Conservation (phyloP, 2,329 filamentous ascomycete species). For the Colletotrichum melonis region DNA sequence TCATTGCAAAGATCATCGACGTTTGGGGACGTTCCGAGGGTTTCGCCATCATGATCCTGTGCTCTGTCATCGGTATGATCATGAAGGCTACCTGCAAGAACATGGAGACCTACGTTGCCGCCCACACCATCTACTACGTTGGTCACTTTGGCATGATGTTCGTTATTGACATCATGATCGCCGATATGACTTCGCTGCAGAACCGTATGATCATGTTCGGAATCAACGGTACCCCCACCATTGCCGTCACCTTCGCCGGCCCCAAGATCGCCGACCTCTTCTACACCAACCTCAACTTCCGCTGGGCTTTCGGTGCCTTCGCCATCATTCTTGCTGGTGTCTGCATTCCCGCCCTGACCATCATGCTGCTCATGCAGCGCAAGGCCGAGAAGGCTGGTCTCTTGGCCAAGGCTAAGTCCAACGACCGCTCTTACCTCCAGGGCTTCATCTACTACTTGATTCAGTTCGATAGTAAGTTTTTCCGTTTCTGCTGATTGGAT, state of each 20-base stretch:
- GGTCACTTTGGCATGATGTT: slow-evolving; percentile 59
- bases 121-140: slow-evolving; percentile 72
- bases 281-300: slow-evolving; percentile 50
- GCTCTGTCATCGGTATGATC: slow-evolving; percentile 65
- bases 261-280: slow-evolving; percentile 53
- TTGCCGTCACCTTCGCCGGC: slow-evolving; percentile 58
- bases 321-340: slow-evolving; percentile 69
- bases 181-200: slow-evolving; percentile 55
- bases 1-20: slow-evolving; percentile 61
- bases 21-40: slow-evolving; percentile 61
- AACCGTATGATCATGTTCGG: slow-evolving; percentile 57
- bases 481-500: accelerated
- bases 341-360: slow-evolving; percentile 47
- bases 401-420: slow-evolving; percentile 29
- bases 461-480: slow-evolving; percentile 36
- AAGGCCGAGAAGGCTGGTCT: slow-evolving; percentile 62
- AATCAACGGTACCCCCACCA: slow-evolving; percentile 54
- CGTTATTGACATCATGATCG: slow-evolving; percentile 54
- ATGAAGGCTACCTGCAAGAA: slow-evolving; percentile 72
- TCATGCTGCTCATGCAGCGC: slow-evolving; percentile 50
- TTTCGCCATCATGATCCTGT: slow-evolving; percentile 53
- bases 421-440: slow-evolving; percentile 24
- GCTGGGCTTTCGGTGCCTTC: slow-evolving; percentile 70
- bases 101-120: slow-evolving; percentile 69
- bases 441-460: slow-evolving; percentile 29